Evolutionary conservation across 176 grass and related monocot genomes (phyloP).

Genomic region (Echinochloa phyllopogon): DNA sequence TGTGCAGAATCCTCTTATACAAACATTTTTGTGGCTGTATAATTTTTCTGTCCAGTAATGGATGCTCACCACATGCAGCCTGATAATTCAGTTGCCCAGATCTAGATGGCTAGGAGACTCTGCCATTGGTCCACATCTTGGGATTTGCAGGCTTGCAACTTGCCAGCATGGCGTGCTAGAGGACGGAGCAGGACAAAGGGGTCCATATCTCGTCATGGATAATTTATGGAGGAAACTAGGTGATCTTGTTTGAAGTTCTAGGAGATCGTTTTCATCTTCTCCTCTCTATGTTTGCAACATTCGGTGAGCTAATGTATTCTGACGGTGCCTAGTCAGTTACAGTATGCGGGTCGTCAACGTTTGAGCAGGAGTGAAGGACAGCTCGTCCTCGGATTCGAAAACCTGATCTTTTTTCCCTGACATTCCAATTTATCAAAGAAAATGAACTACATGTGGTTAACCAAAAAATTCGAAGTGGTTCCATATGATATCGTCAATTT

Average conservation of each 20-base stretch:
- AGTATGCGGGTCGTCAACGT: not conserved
- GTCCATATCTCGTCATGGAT: conserved; percentile 36
- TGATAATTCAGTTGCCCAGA: conserved; percentile 46
- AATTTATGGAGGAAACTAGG: conserved; percentile 35
- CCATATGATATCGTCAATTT: conserved; percentile 12
- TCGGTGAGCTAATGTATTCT: not conserved
- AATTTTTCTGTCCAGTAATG: not conserved
- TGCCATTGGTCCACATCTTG: conserved; percentile 37
- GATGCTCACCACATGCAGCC: conserved; percentile 29
- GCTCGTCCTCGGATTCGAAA: not conserved
- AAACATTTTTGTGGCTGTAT: not conserved
- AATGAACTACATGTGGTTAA: not conserved
- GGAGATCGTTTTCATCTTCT: not conserved
- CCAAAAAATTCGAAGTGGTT: conserved; percentile 19
- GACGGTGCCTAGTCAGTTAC: not conserved
- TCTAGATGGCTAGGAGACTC: conserved; percentile 22
- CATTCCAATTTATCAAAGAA: not conserved
- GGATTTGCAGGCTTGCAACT: conserved; percentile 31
- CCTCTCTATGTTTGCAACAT: not conserved
- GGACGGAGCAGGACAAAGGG: conserved; percentile 36
- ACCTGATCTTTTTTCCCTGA: no score
- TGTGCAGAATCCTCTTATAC: not conserved
- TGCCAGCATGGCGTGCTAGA: conserved; percentile 31
- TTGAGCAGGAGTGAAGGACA: not conserved
- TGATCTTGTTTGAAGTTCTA: not conserved